Base-by-base conservation (phyloP, 371 early-diverging fungal genomes). In the Nematocida sp. region DNA sequence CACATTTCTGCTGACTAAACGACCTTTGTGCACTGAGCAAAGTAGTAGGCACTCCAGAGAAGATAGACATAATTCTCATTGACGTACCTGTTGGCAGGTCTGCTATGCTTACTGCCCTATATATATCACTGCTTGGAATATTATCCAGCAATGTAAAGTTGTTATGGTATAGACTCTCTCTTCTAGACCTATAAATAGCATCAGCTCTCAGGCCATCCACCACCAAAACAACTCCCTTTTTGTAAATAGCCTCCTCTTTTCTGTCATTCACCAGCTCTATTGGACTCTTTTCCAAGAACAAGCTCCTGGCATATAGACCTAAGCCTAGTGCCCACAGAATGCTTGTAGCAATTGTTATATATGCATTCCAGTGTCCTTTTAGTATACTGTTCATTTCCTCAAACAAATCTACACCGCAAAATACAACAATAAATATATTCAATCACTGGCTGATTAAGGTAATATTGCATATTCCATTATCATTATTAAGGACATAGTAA, bases 131-230 rank as follows among this genome's bases (percentile, higher is more conserved):
- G 13, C 9, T 17, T 1, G 67, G 46, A 31, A 66, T 66, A 29
- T n/a, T 32, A 5, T 43, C 32, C 7, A 74, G 41, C 23, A 51
- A 43, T 21, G 32, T 31, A 45, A 74, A 74, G 41, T 74, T 74
- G n/a, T 37, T 31, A 35, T 74, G 67, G 27, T 66, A 66, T n/a
- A 19, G 3, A 29, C 53, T 57, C 13, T 45, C 21, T 60, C 70
- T 77, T 0, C 25, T 32, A 41, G 29, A 43, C 11, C 13, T n/a
- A 23, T 77, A 37, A 11, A 66, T 53, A 1, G 63, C 81, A 75
- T 83, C 83, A 41, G 77, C 77, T 46, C 83, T 25, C 29, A 83
- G 45, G 17, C 79, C 83, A 65, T 83, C 83, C 38, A 81, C 21
- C 5, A 83, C 53, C 17, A 83, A 40, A 45, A 78, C 77, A 38